Base-by-base conservation (phyloP, 2,329 filamentous ascomycete genomes). In the Arachnopeziza araneosa region DNA sequence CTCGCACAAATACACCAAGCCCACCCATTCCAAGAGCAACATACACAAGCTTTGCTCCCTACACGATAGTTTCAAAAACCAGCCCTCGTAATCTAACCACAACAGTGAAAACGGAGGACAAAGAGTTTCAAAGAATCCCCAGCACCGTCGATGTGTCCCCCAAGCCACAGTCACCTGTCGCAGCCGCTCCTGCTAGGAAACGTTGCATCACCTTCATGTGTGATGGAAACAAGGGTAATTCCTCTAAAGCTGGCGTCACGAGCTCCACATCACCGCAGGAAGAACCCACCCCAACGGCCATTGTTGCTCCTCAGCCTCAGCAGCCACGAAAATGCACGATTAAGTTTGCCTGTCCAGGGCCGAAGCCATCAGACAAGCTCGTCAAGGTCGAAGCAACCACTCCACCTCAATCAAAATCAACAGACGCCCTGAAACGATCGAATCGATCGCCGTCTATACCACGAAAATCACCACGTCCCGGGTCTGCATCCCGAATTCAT, bases 181-280 rank as follows among this genome's bases (percentile, higher is more conserved):
- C 88, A 70, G 83, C 81, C 12, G 75, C 87, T 56, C 87, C 86
- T n/a, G n/a, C n/a, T 54, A 89, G 90, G 70, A 96, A 93, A 77
- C 85, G 93, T 62, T 93, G 90, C 74, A 97, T 98, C 67, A 93
- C 89, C 61, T 98, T 98, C 73, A 92, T 91, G 36, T 98, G 93
- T 72, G 70, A 66, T 60, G 87, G 83, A 44, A 83, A 83, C 48
- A 90, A 87, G 70, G 63, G 60, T 24, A 50, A 54, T 4, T 24
- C 55, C 21, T 80, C 84, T 8, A 76, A 76, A 24, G 68, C 74
- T 30, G 10, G 22, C 17, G 23, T 26, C 26, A 44, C 22, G 10
- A 79, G 78, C 64, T 73, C 63, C 24, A 50, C 58, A 17, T 32
- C 50, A 10, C 48, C 76, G 65, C 75, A 75, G 24, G 70, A 74